Conservation (phyloP, 495 filamentous ascomycete species). For the Penicillium longicatenatum region DNA sequence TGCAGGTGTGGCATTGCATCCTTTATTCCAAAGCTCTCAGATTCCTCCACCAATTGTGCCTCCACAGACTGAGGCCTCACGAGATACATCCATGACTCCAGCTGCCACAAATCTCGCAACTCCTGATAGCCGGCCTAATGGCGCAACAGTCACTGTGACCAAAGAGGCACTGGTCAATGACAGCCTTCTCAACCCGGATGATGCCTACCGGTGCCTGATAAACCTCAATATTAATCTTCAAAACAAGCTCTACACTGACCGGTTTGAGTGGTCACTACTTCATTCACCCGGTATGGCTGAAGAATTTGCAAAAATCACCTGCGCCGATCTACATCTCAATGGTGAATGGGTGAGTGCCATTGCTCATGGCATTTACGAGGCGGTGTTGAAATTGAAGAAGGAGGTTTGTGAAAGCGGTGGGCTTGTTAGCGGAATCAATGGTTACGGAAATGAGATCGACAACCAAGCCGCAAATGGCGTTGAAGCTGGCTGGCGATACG, state of each 20-base stretch:
- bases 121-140: conserved; percentile 44
- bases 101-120: conserved; percentile 49
- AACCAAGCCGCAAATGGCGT: conserved; percentile 79
- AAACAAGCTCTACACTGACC: conserved; percentile 92
- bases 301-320: conserved; percentile 87
- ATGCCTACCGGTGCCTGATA: conserved; percentile 89
- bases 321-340: conserved; percentile 82
- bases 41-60: conserved; percentile 40
- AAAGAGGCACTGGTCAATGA: conserved; percentile 48
- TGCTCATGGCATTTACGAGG: conserved; percentile 96
- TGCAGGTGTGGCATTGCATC: conserved; percentile 89
- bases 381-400: conserved; percentile 89
- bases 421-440: conserved; percentile 68
- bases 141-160: conserved; percentile 35
- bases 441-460: conserved; percentile 75
- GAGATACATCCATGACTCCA: conserved; percentile 57
- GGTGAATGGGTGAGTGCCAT: conserved; percentile 95
- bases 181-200: conserved; percentile 77
- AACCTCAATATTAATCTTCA: conserved; percentile 89
- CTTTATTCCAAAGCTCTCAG: conserved; percentile 71
- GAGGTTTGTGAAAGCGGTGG: conserved; percentile 91
- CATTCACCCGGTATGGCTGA: conserved; percentile 91
- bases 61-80: conserved; percentile 39
- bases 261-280: conserved; percentile 96
- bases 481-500: conserved; percentile 93